Percentiles rank a stretch among this genome's conserved stretches.
These are phyloP conservation scores for Globisporangium uncinulatum DNA, from an alignment of 352 stramenopile species.

Conservation along the genomic window DNA sequence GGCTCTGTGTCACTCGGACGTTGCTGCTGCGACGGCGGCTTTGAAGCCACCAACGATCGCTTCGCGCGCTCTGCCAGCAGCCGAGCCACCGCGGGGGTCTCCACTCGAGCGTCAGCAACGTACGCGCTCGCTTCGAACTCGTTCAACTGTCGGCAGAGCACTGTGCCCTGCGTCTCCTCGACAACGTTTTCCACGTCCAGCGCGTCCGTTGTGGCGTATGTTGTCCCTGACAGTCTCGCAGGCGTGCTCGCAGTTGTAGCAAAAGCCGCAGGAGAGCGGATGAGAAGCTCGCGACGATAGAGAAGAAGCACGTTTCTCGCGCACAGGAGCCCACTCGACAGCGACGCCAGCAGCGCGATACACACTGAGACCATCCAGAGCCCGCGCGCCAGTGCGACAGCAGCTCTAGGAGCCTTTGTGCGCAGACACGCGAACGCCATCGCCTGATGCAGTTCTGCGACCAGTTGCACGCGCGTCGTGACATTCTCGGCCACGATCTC, in stretches of 20 bases:
- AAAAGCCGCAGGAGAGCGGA: not conserved
- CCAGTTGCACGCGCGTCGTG: constrained; percentile 20
- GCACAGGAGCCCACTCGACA: constrained; percentile 2
- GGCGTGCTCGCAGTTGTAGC: not conserved
- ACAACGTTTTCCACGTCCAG: not conserved
- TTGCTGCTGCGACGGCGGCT: not conserved
- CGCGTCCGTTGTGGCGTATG: not conserved
- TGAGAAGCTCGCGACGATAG: not conserved
- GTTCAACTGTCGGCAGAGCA: not conserved
- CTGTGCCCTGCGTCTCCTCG: not conserved
- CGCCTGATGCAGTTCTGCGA: constrained; percentile 7
- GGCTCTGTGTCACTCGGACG: not conserved
- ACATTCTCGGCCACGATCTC: constrained; percentile 24
- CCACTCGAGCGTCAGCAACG: not conserved
- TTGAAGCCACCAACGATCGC: not conserved
- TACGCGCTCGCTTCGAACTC: constrained; percentile 9
- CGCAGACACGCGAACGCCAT: constrained; percentile 26
- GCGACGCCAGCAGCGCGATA: not conserved
- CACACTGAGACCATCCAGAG: constrained; percentile 13
- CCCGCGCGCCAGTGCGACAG: constrained; percentile 6
- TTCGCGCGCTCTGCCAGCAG: constrained; percentile 11
- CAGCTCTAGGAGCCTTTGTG: constrained; percentile 11
- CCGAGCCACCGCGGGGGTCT: constrained; percentile 11
- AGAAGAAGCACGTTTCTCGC: not conserved
- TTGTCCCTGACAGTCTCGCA: not conserved